These are phyloP conservation scores for Neonectria faginata DNA, from an alignment of 2,329 filamentous ascomycete genomes.

Conservation along the genomic window DNA sequence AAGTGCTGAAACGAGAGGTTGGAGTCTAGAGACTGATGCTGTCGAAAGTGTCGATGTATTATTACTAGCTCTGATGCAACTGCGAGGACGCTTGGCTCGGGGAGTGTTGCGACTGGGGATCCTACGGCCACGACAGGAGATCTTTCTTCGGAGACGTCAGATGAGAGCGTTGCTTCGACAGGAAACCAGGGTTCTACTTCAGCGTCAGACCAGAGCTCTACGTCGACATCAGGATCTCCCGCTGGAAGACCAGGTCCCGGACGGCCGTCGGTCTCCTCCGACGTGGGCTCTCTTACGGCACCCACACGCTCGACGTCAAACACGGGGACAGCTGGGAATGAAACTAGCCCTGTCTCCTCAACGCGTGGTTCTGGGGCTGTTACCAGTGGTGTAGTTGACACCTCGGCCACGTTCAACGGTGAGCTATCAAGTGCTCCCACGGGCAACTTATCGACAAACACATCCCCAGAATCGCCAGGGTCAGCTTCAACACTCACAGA, in stretches of 20 bases:
- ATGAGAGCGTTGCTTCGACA: background rate
- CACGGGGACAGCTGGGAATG: background rate
- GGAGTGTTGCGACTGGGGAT: background rate
- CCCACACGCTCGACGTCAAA: background rate
- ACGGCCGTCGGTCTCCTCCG: background rate
- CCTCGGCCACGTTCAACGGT: background rate
- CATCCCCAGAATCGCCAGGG: background rate
- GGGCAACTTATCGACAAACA: background rate
- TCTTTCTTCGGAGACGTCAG: background rate
- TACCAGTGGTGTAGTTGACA: background rate
- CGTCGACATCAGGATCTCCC: background rate
- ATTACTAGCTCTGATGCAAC: slow-evolving; percentile 10
- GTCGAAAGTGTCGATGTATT: slow-evolving; percentile 20
- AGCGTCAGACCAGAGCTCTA: background rate
- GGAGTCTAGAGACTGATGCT: background rate
- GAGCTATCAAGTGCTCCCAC: background rate
- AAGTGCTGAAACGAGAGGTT: slow-evolving; percentile 23
- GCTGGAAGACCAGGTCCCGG: background rate
- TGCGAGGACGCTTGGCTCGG: background rate
- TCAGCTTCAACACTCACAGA: slow-evolving; percentile 1
- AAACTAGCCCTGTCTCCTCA: background rate
- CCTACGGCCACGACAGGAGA: background rate
- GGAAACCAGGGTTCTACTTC: background rate
- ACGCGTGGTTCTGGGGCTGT: background rate
- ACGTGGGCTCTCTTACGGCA: background rate